Evolutionary conservation across 2,329 filamentous ascomycete genomes (phyloP), one percentile per base, ranked within the genome.

Genomic region (Pyrenophora graminea): DNA sequence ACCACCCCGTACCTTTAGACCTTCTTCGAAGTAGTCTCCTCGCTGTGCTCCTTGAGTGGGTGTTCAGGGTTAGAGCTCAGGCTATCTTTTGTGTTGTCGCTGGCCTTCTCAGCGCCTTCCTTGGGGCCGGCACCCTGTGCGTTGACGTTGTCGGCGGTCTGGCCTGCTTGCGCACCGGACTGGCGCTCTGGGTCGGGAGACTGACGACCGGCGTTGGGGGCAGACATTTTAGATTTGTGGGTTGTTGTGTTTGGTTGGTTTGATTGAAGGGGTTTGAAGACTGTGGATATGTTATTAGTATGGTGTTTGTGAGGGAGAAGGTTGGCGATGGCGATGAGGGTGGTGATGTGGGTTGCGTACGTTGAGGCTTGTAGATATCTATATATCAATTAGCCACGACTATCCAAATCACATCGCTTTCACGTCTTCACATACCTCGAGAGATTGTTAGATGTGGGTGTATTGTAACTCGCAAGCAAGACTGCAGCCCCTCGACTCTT

Each of bases 181-280:
- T 90, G 89, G 61, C 73, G 70, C 77, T 89, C 85, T 23, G 89
- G 89, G 45, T 85, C 77, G 56, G 91, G 91, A 27, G 91, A 96
- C 76, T 96, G 83, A 69, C 86, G 86, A 72, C 89, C 88, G 74
- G 82, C 75, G 68, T 79, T 76, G 59, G 77, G 81, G 49, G 82
- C 80, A 64, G 88, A 86, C 88, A 91, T 90, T 30, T 37, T 39
- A 25, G 41, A 25, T 42, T 36, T 46, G 17, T 23, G 34, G 38
- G 38, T 49, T 34, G 25, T 25, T 25, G 21, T 32, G 32, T 33
- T 10, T 41, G 38, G 30, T 30, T 30, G 27, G 3, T 10, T 12
- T 30, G 27, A 13, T 10, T 30, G 27, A 30, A 2, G 8, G 8
- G 23, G 8, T 7, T 30, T 12, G 27, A 9, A 30, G 27, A 30